These are phyloP conservation scores for Penicillium sp. DNA, from an alignment of 2,329 filamentous ascomycete species.

Conservation along the genomic window DNA sequence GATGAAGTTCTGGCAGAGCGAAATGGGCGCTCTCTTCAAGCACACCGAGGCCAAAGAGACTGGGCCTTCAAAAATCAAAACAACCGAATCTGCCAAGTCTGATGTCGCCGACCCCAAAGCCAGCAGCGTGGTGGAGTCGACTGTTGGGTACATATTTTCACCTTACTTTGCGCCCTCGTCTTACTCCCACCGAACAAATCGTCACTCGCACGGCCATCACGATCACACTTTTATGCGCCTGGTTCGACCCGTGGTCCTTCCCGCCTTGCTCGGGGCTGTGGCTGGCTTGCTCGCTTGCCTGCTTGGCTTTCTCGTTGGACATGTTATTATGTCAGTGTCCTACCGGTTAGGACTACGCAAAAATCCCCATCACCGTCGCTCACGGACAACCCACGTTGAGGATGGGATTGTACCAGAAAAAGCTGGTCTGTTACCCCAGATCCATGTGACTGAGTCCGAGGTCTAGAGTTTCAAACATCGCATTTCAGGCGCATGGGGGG, in stretches of 20 bases:
- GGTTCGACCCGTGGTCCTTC: conserved; percentile 39
- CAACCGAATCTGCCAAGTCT: not conserved
- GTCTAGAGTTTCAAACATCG: not conserved
- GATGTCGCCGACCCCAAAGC: not conserved
- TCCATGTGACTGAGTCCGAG: conserved; percentile 9
- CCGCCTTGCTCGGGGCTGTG: conserved; percentile 37
- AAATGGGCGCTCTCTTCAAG: conserved; percentile 24
- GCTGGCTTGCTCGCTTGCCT: conserved; percentile 40
- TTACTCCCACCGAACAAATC: conserved; percentile 21
- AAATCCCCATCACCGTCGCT: not conserved
- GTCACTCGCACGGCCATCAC: conserved; percentile 20
- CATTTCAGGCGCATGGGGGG: conserved; percentile 8
- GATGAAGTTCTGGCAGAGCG: conserved; percentile 25
- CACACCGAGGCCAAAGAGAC: conserved; percentile 6
- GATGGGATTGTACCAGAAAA: conserved; percentile 19
- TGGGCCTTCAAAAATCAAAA: not conserved
- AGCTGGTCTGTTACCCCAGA: conserved; percentile 6
- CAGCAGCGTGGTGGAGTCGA: conserved; percentile 2
- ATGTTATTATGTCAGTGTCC: conserved; percentile 16
- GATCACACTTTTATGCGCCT: conserved; percentile 25
- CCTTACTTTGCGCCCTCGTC: conserved; percentile 14
- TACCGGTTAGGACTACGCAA: conserved; percentile 10
- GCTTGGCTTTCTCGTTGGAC: conserved; percentile 39
- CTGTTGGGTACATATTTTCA: conserved; percentile 18
- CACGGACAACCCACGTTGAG: conserved; percentile 5